These are phyloP conservation scores for Chlorociboria aeruginascens DNA, from an alignment of 495 filamentous ascomycete species.

Conservation along the genomic window DNA sequence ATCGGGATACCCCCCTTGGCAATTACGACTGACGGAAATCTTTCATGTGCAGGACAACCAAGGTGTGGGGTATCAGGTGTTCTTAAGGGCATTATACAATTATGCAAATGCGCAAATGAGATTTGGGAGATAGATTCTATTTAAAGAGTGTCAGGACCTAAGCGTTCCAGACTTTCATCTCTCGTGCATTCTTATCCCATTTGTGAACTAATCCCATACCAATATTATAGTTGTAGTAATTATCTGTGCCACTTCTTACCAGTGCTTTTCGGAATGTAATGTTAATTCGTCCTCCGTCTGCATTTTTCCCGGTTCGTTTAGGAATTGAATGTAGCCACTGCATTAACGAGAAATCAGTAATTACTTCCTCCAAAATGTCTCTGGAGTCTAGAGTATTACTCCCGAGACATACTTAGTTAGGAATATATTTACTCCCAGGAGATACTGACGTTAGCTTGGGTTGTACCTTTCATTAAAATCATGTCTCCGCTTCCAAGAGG, in stretches of 20 bases:
- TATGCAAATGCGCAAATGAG: conserved; percentile 83
- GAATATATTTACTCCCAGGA: too few species aligned
- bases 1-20: conserved; percentile 93
- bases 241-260: conserved; percentile 53
- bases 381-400: too few species aligned
- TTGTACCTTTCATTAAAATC: conserved; percentile 57
- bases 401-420: too few species aligned
- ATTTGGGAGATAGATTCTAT: conserved; percentile 55
- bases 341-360: too few species aligned
- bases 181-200: conserved; percentile 41
- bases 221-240: conserved; percentile 57
- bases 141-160: background rate
- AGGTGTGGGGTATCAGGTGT: conserved; percentile 86
- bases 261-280: conserved; percentile 61
- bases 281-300: conserved; percentile 53
- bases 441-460: conserved; percentile 37
- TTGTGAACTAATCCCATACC: conserved; percentile 47
- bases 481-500: conserved; percentile 54
- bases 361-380: too few species aligned
- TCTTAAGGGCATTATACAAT: conserved; percentile 69
- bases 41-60: conserved; percentile 61
- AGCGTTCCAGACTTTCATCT: conserved; percentile 41
- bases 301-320: conserved; percentile 47
- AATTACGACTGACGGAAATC: conserved; percentile 88
- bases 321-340: conserved; percentile 63